Percentiles rank a stretch among this genome's conserved stretches.
Evolutionary conservation across 2,329 filamentous ascomycete genomes (phyloP).

Genomic region (Paramyrothecium roridum): DNA sequence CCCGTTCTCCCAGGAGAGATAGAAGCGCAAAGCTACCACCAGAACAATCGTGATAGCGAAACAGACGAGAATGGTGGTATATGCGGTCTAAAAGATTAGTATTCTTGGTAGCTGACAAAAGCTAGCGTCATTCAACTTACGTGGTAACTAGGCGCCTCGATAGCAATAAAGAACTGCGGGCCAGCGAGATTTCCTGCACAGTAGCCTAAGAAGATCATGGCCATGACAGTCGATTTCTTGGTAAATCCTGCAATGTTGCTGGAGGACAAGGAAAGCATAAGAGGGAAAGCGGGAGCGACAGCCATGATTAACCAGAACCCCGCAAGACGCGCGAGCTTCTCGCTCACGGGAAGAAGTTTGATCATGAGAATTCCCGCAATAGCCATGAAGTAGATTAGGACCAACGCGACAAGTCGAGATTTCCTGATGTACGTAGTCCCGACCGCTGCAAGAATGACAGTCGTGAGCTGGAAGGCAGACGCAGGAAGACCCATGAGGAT

Average conservation of each 20-base stretch:
- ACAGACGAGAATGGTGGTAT: no score
- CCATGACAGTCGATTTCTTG: constrained; percentile 57
- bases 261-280: constrained; percentile 52
- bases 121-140: no score
- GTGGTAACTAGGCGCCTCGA: constrained; percentile 17
- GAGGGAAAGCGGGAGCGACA: constrained; percentile 35
- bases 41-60: no score
- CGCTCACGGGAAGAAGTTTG: constrained; percentile 8
- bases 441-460: constrained; percentile 11
- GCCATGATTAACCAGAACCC: constrained; percentile 46
- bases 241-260: constrained; percentile 60
- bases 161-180: constrained; percentile 32
- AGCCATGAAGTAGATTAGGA: constrained; percentile 8
- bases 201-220: constrained; percentile 56
- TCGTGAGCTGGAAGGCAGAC: constrained; percentile 8
- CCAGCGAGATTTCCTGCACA: constrained; percentile 57
- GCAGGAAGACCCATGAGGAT: constrained; percentile 4
- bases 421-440: constrained; percentile 9
- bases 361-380: constrained; percentile 13
- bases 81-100: no score
- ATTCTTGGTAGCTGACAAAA: no score
- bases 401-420: constrained; percentile 1
- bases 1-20: constrained; percentile 4
- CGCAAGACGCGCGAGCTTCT: constrained; percentile 14
- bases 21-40: no score